phyloP scores from a whole-genome alignment of 768 basidiomycete species.

The Boletus pseudopeckii region DNA sequence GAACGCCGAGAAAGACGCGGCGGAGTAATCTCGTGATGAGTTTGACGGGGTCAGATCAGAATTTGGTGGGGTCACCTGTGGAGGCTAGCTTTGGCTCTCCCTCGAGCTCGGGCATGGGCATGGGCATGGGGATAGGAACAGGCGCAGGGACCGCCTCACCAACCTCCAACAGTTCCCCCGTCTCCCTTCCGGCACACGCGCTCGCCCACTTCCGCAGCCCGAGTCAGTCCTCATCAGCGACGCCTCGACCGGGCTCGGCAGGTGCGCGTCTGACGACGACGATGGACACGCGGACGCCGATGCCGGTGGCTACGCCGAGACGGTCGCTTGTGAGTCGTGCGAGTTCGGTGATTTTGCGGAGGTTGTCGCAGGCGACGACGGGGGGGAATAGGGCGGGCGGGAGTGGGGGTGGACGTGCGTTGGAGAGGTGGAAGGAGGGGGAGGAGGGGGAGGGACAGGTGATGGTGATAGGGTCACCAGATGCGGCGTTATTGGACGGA shows the following conservation, averaged over 20 bases:
- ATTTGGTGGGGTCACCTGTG: background rate
- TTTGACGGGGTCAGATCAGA: conserved; percentile 8
- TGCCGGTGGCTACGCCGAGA: background rate
- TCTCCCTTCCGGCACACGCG: conserved; percentile 14
- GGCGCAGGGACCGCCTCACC: conserved; percentile 2
- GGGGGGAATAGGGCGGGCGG: background rate
- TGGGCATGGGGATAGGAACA: background rate
- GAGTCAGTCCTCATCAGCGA: background rate
- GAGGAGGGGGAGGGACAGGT: conserved; percentile 13
- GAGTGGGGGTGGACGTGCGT: background rate
- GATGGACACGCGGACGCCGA: background rate
- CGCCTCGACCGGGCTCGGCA: conserved; percentile 24
- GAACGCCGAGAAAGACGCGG: conserved; percentile 2
- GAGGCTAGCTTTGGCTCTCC: background rate
- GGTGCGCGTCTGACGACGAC: conserved; percentile 19
- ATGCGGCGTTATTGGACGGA: conserved; percentile 3
- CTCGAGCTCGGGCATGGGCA: background rate
- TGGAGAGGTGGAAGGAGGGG: conserved; percentile 2
- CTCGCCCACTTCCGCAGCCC: conserved; percentile 1
- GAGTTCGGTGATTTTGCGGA: conserved; percentile 25
- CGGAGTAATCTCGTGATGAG: conserved; percentile 30
- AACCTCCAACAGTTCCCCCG: conserved; percentile 9
- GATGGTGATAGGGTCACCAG: conserved; percentile 18
- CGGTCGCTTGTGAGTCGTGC: conserved; percentile 27
- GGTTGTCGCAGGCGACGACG: conserved; percentile 21